Conservation (phyloP, 176 grass and related monocot species). For the Paspalum notatum region DNA sequence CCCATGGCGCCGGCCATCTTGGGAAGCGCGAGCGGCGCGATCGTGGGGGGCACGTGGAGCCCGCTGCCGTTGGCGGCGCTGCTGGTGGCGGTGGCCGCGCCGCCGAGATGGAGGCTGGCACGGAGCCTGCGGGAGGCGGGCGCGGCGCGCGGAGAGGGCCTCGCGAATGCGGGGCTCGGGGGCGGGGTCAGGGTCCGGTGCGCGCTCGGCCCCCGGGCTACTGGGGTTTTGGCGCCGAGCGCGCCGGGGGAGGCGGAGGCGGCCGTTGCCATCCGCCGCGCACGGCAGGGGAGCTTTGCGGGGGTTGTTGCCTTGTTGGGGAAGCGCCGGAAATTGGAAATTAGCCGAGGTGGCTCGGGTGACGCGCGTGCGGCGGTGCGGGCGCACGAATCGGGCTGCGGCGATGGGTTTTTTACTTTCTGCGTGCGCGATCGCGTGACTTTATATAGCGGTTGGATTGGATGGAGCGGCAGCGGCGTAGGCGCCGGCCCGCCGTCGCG, state of each 20-base stretch:
- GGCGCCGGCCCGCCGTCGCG: too few relatives aligned
- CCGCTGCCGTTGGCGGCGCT: conserved; percentile 39
- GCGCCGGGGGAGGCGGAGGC: conserved; percentile 52
- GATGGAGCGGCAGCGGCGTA: too few relatives aligned
- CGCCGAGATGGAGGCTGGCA: conserved; percentile 59
- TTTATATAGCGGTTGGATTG: too few relatives aligned
- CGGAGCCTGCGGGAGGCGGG: conserved; percentile 35
- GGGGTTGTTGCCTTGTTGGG: not conserved
- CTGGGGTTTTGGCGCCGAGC: conserved; percentile 27
- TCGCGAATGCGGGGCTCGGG: conserved; percentile 41
- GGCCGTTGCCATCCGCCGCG: conserved; percentile 54
- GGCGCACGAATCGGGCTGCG: too few relatives aligned
- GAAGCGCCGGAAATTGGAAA: too few relatives aligned
- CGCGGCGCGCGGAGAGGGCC: conserved; percentile 35
- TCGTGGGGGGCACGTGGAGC: conserved; percentile 47
- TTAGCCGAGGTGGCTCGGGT: too few relatives aligned
- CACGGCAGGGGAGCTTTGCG: not conserved
- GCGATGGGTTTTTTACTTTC: too few relatives aligned
- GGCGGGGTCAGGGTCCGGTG: conserved; percentile 9
- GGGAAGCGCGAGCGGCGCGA: conserved; percentile 43
- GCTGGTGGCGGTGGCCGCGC: not conserved
- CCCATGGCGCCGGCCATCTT: conserved; percentile 43
- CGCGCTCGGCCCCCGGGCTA: conserved; percentile 7
- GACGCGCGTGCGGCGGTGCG: too few relatives aligned
- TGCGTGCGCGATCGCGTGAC: too few relatives aligned